Conservation (phyloP, 208 protist genomes). For the Angomonas desouzai region DNA sequence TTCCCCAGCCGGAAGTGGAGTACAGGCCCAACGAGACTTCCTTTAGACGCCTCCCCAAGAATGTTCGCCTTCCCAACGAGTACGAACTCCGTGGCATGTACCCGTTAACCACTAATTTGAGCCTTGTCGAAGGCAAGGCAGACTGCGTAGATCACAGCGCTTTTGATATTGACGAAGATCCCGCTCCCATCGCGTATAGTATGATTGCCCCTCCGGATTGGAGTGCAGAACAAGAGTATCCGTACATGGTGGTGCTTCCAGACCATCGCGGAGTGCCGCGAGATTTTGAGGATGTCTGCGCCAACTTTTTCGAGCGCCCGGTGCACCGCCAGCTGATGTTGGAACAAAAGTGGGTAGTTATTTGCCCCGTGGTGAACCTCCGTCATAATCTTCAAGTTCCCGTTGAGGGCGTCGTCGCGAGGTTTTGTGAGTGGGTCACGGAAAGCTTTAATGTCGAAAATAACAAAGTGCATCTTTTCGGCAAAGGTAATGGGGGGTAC, state of each 20-base stretch:
- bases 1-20: conserved; percentile 65
- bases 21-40: conserved; percentile 77
- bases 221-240: conserved; percentile 50
- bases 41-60: conserved; percentile 71
- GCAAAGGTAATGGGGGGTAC: conserved; percentile 80
- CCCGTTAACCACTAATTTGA: conserved; percentile 66
- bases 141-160: conserved; percentile 78
- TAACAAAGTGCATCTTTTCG: conserved; percentile 75
- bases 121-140: conserved; percentile 63
- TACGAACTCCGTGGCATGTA: conserved; percentile 79
- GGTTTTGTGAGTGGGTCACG: conserved; percentile 85
- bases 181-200: conserved; percentile 64
- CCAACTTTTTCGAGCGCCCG: conserved; percentile 82
- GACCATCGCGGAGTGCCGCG: conserved; percentile 68
- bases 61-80: conserved; percentile 71
- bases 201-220: conserved; percentile 72
- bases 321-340: conserved; percentile 58
- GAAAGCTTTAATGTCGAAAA: conserved; percentile 76
- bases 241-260: conserved; percentile 78
- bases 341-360: conserved; percentile 74
- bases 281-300: conserved; percentile 88
- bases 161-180: conserved; percentile 61
- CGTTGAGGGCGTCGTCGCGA: conserved; percentile 71
- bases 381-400: conserved; percentile 76
- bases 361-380: conserved; percentile 73